phyloP scores from a whole-genome alignment of 2,329 filamentous ascomycete genomes.

The Colletotrichum kahawae region DNA sequence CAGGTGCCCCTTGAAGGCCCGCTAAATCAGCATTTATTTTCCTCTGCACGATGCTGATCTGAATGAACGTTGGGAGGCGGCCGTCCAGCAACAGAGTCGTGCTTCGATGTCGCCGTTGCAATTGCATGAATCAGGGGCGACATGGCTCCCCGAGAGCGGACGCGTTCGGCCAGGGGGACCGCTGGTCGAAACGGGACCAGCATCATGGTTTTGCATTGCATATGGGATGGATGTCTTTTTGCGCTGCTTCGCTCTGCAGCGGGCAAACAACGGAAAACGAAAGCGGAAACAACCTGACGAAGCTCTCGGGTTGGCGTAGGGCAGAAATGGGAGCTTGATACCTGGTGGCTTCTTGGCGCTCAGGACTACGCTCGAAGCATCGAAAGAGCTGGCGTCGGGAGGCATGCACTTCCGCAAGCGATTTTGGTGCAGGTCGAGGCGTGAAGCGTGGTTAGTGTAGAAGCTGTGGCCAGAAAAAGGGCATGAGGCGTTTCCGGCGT shows the following conservation, averaged over 20 bases:
- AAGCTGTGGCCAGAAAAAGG: not conserved
- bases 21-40: not conserved
- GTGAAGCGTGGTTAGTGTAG: not conserved
- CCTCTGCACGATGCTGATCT: slow-evolving; percentile 1
- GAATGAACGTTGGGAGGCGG: not conserved
- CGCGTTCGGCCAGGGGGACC: slow-evolving; percentile 3
- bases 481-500: slow-evolving; percentile 11
- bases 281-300: slow-evolving; percentile 11
- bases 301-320: not conserved
- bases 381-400: not conserved
- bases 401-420: slow-evolving; percentile 5
- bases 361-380: slow-evolving; percentile 9
- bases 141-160: not conserved
- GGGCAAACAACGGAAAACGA: not conserved
- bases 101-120: not conserved
- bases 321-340: not conserved
- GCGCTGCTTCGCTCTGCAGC: not conserved
- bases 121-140: slow-evolving; percentile 17
- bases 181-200: slow-evolving; percentile 7
- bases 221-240: not conserved
- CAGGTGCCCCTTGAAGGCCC: not conserved
- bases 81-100: not conserved
- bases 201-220: slow-evolving; percentile 18
- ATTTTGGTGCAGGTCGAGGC: not conserved
- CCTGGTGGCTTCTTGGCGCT: slow-evolving; percentile 1